These are phyloP conservation scores for Poa annua DNA, from an alignment of 176 grass and related monocot genomes.

Conservation along the genomic window DNA sequence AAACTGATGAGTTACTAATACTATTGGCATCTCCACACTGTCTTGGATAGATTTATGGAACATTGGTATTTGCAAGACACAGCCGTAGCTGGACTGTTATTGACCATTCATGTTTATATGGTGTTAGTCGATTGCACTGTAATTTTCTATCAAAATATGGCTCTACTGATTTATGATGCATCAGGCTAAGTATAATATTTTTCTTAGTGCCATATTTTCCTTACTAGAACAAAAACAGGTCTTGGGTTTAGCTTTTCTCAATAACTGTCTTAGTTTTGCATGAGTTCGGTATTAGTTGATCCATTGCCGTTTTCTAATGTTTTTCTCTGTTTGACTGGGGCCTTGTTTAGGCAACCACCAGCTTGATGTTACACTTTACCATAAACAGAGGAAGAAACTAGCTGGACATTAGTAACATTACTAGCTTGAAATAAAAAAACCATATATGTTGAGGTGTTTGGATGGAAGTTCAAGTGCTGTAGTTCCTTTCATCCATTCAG, in stretches of 20 bases:
- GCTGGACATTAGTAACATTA: conserved; percentile 14
- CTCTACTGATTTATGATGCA: neutral
- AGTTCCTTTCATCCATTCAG: conserved; percentile 16
- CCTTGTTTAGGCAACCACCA: neutral
- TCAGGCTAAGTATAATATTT: conserved; percentile 6
- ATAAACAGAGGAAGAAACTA: conserved; percentile 21
- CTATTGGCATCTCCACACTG: conserved; percentile 20
- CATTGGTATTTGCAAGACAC: conserved; percentile 4
- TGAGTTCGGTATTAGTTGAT: conserved; percentile 38
- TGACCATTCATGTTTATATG: conserved; percentile 1
- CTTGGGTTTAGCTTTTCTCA: conserved; percentile 22
- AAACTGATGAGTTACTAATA: neutral
- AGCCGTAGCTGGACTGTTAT: neutral
- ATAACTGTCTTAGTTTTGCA: conserved; percentile 18
- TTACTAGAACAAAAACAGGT: conserved; percentile 8
- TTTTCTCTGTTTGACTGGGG: conserved; percentile 10
- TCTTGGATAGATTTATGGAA: conserved; percentile 27
- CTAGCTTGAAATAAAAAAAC: neutral
- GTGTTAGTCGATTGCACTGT: conserved; percentile 13
- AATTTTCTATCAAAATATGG: conserved; percentile 13
- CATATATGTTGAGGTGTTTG: neutral
- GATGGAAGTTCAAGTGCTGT: neutral
- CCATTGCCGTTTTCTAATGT: neutral
- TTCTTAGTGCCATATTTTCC: conserved; percentile 18
- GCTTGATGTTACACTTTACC: conserved; percentile 13